These are phyloP conservation scores for Ganoderma sinense DNA, from an alignment of 1,284 basidiomycete genomes.

Conservation along the genomic window DNA sequence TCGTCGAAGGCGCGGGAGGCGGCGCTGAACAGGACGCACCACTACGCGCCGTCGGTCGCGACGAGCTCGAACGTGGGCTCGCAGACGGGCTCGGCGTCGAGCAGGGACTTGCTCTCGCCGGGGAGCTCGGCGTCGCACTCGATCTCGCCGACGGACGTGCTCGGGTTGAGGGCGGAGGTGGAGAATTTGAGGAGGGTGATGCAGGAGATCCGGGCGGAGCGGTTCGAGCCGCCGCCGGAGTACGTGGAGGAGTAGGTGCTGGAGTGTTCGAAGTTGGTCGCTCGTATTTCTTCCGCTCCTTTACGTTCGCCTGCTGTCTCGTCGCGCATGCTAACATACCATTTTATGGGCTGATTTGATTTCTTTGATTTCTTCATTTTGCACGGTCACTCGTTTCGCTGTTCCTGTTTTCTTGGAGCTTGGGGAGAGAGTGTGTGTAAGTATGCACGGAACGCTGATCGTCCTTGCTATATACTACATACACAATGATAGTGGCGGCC, in stretches of 20 bases:
- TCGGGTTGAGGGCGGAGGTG: conserved; percentile 35
- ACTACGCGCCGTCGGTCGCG: conserved; percentile 19
- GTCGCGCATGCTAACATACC: neutral
- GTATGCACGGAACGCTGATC: neutral
- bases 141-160: conserved; percentile 33
- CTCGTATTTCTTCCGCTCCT: neutral
- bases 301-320: neutral
- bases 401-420: neutral
- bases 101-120: conserved; percentile 31
- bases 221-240: conserved; percentile 33
- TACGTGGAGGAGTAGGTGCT: conserved; percentile 17
- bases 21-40: conserved; percentile 12
- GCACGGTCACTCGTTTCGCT: neutral
- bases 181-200: conserved; percentile 38
- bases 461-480: neutral
- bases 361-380: neutral
- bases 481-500: neutral
- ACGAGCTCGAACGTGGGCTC: conserved; percentile 2
- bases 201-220: conserved; percentile 35
- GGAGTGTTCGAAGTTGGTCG: neutral
- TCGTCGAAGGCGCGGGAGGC: conserved; percentile 31
- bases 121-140: conserved; percentile 9
- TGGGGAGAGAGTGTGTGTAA: neutral
- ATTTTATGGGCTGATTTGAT: neutral
- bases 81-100: conserved; percentile 21